Conservation (phyloP, 257 asterid species). For the Datura wrightii region DNA sequence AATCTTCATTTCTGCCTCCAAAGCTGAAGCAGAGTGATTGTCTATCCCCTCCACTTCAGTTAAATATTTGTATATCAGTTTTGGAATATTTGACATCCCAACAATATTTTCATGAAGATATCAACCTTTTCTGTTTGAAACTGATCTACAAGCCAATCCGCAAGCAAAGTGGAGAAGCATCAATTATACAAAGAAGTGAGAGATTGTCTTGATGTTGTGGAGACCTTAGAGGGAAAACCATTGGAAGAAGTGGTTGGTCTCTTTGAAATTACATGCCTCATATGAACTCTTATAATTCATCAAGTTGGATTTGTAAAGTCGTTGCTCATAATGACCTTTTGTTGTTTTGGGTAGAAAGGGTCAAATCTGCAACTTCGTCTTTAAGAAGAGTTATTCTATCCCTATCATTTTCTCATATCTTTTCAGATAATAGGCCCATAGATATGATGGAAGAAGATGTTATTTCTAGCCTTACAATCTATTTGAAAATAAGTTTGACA, state of each 20-base stretch:
- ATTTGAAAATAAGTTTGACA: constrained; percentile 79
- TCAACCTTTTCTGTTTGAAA: constrained; percentile 40
- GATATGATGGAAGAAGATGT: constrained; percentile 99
- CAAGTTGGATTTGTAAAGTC: constrained; percentile 15
- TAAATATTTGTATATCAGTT: constrained; percentile 37
- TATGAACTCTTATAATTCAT: constrained; percentile 10
- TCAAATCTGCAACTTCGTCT: constrained; percentile 75
- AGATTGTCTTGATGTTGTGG: constrained; percentile 78
- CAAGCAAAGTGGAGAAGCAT: constrained; percentile 68
- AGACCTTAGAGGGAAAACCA: constrained; percentile 79
- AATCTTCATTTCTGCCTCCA: constrained; percentile 74
- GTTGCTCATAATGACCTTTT: constrained; percentile 37
- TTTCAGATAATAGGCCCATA: constrained; percentile 69
- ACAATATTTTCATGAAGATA: neutral
- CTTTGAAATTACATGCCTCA: constrained; percentile 35
- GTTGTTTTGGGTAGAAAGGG: constrained; percentile 69
- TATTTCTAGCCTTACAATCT: constrained; percentile 69
- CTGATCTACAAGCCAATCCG: constrained; percentile 67
- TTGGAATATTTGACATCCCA: constrained; percentile 5
- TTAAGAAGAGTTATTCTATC: constrained; percentile 80
- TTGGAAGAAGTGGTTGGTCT: constrained; percentile 76
- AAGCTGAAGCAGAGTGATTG: constrained; percentile 78
- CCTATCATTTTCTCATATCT: constrained; percentile 75
- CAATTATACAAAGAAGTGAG: constrained; percentile 70
- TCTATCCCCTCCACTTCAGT: constrained; percentile 52